Evolutionary conservation across 495 filamentous ascomycete genomes (phyloP).

Genomic region (Penicillium cosmopolitanum): DNA sequence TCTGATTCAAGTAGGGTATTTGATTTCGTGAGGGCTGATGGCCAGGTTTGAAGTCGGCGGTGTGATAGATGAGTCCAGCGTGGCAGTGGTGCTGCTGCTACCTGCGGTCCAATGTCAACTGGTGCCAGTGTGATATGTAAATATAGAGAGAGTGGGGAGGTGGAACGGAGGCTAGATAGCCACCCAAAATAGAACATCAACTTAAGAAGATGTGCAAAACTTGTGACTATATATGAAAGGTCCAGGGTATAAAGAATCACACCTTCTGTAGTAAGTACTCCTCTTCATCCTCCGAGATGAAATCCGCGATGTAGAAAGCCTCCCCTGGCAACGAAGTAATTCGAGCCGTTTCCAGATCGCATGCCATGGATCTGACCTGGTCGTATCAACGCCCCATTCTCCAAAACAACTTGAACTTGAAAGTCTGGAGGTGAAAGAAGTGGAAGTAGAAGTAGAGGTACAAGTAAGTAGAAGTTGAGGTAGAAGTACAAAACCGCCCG

Average conservation of each 20-base stretch:
- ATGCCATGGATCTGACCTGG: slow-evolving; percentile 11
- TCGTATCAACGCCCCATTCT: not conserved
- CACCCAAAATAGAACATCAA: not conserved
- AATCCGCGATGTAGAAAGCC: slow-evolving; percentile 87
- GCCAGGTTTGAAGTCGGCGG: slow-evolving; percentile 89
- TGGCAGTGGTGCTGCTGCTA: slow-evolving; percentile 64
- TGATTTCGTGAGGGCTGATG: slow-evolving; percentile 70
- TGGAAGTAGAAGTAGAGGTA: too few species aligned
- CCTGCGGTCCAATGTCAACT: slow-evolving; percentile 27
- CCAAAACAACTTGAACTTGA: not conserved
- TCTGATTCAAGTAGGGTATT: slow-evolving; percentile 76
- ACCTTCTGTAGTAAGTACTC: slow-evolving; percentile 69
- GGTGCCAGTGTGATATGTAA: not conserved
- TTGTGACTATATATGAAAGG: too few species aligned
- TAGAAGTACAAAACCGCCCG: too few species aligned
- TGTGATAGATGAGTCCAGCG: slow-evolving; percentile 84
- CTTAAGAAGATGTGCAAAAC: not conserved
- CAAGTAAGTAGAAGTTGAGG: too few species aligned
- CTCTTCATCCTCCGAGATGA: slow-evolving; percentile 82
- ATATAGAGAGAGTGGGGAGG: slow-evolving; percentile 2
- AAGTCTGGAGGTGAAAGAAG: not conserved
- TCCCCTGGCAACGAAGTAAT: slow-evolving; percentile 64
- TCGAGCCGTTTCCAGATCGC: slow-evolving; percentile 46
- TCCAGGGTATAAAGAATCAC: slow-evolving; percentile 3
- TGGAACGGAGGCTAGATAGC: not conserved